These are phyloP conservation scores for Paraphoma sp. DNA, from an alignment of 2,329 filamentous ascomycete genomes.

Conservation along the genomic window DNA sequence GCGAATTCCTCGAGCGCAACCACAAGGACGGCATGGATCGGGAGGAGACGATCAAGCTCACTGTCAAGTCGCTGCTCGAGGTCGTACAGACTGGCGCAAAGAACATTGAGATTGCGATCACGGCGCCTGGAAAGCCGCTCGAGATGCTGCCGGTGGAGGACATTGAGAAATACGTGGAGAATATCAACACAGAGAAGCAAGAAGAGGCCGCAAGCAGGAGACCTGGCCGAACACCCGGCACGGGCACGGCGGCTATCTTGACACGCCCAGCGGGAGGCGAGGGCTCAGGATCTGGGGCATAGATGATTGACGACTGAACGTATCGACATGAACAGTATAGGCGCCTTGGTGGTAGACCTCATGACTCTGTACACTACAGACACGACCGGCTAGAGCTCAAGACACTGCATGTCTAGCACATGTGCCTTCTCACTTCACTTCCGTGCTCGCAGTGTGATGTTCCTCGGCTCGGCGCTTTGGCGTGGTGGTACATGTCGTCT, in stretches of 20 bases:
- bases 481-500: not conserved
- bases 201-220: slow-evolving; percentile 99
- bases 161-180: slow-evolving; percentile 97
- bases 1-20: slow-evolving; percentile 97
- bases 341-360: slow-evolving; percentile 38
- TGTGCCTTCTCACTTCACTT: slow-evolving; percentile 4
- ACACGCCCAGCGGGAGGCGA: slow-evolving; percentile 63
- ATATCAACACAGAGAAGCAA: slow-evolving; percentile 98
- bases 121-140: slow-evolving; percentile 88
- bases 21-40: slow-evolving; percentile 98
- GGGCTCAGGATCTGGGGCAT: slow-evolving; percentile 39
- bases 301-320: slow-evolving; percentile 30
- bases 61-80: slow-evolving; percentile 97
- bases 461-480: slow-evolving; percentile 6
- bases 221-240: slow-evolving; percentile 64
- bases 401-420: slow-evolving; percentile 36
- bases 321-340: slow-evolving; percentile 37
- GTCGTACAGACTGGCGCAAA: slow-evolving; percentile 99
- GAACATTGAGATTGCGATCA: slow-evolving; percentile 99
- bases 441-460: slow-evolving; percentile 19
- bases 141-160: slow-evolving; percentile 96
- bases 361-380: slow-evolving; percentile 39
- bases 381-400: slow-evolving; percentile 29
- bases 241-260: slow-evolving; percentile 74
- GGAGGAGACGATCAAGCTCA: slow-evolving; percentile 93